Evolutionary conservation across 2,329 filamentous ascomycete species (phyloP).

Genomic region (Aspergillus niger): DNA sequence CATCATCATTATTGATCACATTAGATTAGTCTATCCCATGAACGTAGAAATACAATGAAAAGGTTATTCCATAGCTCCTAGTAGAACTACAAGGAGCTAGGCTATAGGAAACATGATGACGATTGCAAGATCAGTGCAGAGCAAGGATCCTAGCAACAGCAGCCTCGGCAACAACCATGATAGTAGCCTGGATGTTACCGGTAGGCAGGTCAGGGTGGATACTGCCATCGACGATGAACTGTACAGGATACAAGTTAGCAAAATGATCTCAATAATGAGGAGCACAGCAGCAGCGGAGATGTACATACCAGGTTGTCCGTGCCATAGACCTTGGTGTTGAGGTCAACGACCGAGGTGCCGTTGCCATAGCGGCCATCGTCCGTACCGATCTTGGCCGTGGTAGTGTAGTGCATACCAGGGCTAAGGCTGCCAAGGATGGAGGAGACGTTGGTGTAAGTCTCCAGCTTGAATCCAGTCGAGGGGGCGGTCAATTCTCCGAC

Average conservation of each 20-base stretch:
- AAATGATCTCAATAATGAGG: background rate
- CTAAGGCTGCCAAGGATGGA: constrained; percentile 41
- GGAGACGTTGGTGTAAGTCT: constrained; percentile 26
- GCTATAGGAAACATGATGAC: background rate
- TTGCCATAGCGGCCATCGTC: constrained; percentile 21
- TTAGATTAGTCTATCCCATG: too few relatives aligned
- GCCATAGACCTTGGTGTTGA: constrained; percentile 21
- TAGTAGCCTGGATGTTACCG: constrained; percentile 67
- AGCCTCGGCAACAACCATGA: constrained; percentile 66
- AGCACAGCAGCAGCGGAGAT: background rate
- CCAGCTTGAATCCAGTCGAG: constrained; percentile 26
- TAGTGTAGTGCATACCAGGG: constrained; percentile 16
- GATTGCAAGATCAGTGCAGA: constrained; percentile 43
- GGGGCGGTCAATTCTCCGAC: constrained; percentile 23
- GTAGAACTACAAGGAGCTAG: background rate
- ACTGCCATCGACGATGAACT: constrained; percentile 29
- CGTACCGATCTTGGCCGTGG: constrained; percentile 22
- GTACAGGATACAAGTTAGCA: constrained; percentile 16
- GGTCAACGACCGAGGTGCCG: constrained; percentile 21
- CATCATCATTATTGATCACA: too few relatives aligned
- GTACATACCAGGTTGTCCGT: constrained; percentile 49
- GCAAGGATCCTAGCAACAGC: constrained; percentile 48
- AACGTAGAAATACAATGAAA: background rate
- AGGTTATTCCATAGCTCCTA: too few relatives aligned
- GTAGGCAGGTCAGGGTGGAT: constrained; percentile 56